Base-by-base conservation (phyloP, 2,329 filamentous ascomycete genomes). In the Xylogone sp. region DNA sequence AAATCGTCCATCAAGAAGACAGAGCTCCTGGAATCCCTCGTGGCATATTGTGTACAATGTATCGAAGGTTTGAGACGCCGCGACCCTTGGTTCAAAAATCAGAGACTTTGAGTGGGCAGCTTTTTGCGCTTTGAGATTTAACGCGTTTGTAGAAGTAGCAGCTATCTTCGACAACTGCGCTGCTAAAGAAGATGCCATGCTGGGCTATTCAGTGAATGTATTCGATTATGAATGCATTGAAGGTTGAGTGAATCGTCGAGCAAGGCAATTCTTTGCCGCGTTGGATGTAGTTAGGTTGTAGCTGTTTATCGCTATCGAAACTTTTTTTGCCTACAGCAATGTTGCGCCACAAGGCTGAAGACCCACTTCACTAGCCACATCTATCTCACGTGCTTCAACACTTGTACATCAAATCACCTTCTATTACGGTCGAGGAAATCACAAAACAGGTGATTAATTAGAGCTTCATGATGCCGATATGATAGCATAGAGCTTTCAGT, bases 131-230 rank as follows among this genome's bases (percentile, higher is more conserved):
- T 95, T 96, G 62, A 96, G 80, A 68, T 97, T 90, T 64, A 97
- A 82, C 61, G 93, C 87, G 67, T 92, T 87, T 62, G 92, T 96
- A 63, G 90, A 96, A 65, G 88, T 89, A 59, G 88, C 86, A 62
- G 92, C 90, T 67, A 99, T 92, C 68, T 90, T 85, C 76, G 92
- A 90, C 75, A 99, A 78, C 81, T 99, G 95, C 75, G 90, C 85
- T 72, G 93, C 88, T 62, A 99, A 87, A 67, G 90, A 86, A 55
- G 91, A 90, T 63, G 86, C 79, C 90, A 95, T 96, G 24, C 52
- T 44, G 51, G 10, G 45, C 21, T 31, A 21, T 49, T 13, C 16
- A 48, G 49, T 48, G 34, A 39, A 16, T 18, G 34, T 20, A 19
- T 20, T 20, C 43, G 43, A 39, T 39, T 16, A 39, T 18, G 12